Base-by-base conservation (phyloP, 305 asterid genomes). In the Andrographis paniculata region DNA sequence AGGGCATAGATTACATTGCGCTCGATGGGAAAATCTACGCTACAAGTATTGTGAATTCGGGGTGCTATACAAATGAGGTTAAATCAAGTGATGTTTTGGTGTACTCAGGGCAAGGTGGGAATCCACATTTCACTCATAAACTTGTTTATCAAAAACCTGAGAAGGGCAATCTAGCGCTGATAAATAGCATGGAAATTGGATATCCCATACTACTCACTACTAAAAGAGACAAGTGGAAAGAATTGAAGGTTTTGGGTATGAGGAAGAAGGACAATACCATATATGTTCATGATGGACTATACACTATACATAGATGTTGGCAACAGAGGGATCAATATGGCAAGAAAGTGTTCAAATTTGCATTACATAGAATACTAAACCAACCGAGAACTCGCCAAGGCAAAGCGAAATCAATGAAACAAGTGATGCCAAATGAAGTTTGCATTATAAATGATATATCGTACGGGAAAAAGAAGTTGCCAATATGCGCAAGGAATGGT, bases 51-150 rank as follows among this genome's bases (percentile, higher is more conserved):
- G 94, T 89, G 16, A 55, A 78, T 48, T 69, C 95, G 19, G 72
- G 76, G 20, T 65, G 71, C 4, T 74, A 68, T 16, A 65, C 63
- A 4, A 78, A 81, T 44, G 42, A 48, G 19, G 45, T 49, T 20
- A 38, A 51, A 43, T 21, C 63, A 1, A 11, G 4, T 42, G 83
- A 73, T 47, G 65, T 64, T 38, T 58, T 89, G 60, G 62, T 74
- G 45, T 89, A 86, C 70, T 70, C 73, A 20, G 98, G 98, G 48
- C 77, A 76, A 54, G 98, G 95, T 21, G 93, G 97, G 43, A 69
- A 75, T 28, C 58, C 59, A 2, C 60, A 44, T 17, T 11, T 58
- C 15, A 50, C 33, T 12, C 68, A 59, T 16, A 78, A 58, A 41
- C 67, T 58, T 0, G 73, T 50, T 24, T 93, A 86, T 67, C 96